Percentiles rank a stretch among this genome's conserved stretches.
phyloP scores from a whole-genome alignment of 441 rosid genomes.

The Kokia cookei region DNA sequence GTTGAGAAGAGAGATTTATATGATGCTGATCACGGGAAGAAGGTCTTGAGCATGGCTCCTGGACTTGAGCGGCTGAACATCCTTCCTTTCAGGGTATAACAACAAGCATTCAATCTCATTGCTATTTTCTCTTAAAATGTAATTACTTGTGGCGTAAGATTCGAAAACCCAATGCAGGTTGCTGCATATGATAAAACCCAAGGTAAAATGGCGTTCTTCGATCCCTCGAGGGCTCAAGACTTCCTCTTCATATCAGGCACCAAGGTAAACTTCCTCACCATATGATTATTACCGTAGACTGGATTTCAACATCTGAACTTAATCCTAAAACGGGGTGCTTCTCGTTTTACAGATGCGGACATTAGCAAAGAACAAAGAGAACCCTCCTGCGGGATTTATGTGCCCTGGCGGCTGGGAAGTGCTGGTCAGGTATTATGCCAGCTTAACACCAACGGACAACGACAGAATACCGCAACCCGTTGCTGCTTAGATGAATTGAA shows the following conservation, averaged over 20 bases:
- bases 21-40: conserved; percentile 96
- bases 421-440: conserved; percentile 79
- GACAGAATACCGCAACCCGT: conserved; percentile 57
- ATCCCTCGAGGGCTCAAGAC: conserved; percentile 81
- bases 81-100: conserved; percentile 82
- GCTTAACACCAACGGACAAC: conserved; percentile 40
- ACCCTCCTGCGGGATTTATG: conserved; percentile 94
- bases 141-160: neutral
- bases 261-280: conserved; percentile 38
- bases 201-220: conserved; percentile 96
- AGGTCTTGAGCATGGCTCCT: conserved; percentile 91
- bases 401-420: conserved; percentile 97
- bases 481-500: conserved; percentile 35
- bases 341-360: conserved; percentile 63
- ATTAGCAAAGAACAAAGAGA: conserved; percentile 83
- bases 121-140: neutral
- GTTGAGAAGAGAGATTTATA: conserved; percentile 85
- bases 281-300: neutral
- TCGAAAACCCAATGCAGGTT: conserved; percentile 42
- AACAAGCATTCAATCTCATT: neutral
- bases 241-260: conserved; percentile 94
- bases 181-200: conserved; percentile 95
- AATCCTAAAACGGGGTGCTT: conserved; percentile 1
- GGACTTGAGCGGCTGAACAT: conserved; percentile 91
- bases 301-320: neutral